Percentiles rank a stretch among this genome's conserved stretches.
Conservation (phyloP, 164 flowering plant species). For the Amborella trichopoda region DNA sequence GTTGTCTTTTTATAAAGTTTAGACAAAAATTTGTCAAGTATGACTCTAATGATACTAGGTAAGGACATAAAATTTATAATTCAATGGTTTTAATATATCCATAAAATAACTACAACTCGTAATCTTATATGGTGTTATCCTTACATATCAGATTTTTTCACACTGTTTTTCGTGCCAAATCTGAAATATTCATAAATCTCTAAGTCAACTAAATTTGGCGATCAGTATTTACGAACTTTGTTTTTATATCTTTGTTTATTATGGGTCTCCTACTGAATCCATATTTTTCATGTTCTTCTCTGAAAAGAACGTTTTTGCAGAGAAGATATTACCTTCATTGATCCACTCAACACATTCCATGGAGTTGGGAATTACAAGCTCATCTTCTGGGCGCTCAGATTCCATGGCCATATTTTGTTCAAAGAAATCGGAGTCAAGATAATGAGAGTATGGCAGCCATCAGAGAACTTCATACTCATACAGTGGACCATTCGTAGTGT, state of each 20-base stretch:
- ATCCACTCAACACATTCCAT: conserved; percentile 76
- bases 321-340: conserved; percentile 72
- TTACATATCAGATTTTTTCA: no score
- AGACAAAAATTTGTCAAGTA: no score
- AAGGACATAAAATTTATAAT: no score
- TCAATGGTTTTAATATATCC: no score
- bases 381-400: conserved; percentile 84
- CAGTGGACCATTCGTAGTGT: conserved; percentile 78
- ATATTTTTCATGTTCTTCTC: conserved; percentile 6
- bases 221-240: neutral
- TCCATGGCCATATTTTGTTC: conserved; percentile 69
- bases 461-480: conserved; percentile 66
- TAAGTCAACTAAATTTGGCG: neutral
- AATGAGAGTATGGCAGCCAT: conserved; percentile 72
- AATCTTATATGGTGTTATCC: no score
- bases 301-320: conserved; percentile 23
- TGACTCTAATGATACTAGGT: no score
- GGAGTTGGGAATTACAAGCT: conserved; percentile 81
- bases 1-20: no score
- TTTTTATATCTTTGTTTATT: no score
- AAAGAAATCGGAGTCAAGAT: conserved; percentile 64
- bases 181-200: no score
- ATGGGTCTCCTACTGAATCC: no score
- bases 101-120: no score
- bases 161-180: no score